These are phyloP conservation scores for Hyphopichia burtonii DNA, from an alignment of 1,139 yeast genomes.

Conservation along the genomic window DNA sequence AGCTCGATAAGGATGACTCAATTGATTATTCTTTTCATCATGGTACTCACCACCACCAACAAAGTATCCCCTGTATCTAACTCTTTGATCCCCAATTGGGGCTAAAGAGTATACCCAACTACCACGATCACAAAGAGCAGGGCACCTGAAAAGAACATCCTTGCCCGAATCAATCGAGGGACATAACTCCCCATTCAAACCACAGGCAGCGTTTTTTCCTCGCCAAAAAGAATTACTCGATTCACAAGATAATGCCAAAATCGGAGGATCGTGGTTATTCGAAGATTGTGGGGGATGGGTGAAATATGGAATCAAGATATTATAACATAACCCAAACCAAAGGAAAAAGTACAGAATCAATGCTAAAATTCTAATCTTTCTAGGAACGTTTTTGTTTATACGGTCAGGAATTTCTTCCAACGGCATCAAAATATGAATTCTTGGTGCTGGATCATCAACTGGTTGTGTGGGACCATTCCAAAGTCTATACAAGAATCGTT, in stretches of 20 bases:
- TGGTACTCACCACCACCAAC: conserved; percentile 67
- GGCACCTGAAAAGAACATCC: conserved; percentile 71
- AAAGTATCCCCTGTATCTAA: conserved; percentile 70
- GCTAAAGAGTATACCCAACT: conserved; percentile 77
- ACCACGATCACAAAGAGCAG: conserved; percentile 80
- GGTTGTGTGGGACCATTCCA: conserved; percentile 58
- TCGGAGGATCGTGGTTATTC: conserved; percentile 21
- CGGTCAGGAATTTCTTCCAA: conserved; percentile 47
- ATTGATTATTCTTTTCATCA: conserved; percentile 7
- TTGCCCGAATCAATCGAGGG: conserved; percentile 35
- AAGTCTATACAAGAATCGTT: conserved; percentile 7
- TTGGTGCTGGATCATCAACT: conserved; percentile 47
- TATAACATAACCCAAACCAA: conserved; percentile 33
- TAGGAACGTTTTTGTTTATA: conserved; percentile 29
- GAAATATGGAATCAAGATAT: conserved; percentile 38
- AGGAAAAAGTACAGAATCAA: conserved; percentile 36
- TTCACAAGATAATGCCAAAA: conserved; percentile 44
- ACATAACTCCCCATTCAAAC: conserved; percentile 65
- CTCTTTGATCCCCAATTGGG: conserved; percentile 66
- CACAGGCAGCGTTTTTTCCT: conserved; percentile 78
- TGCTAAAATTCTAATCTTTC: conserved; percentile 22
- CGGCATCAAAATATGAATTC: conserved; percentile 20
- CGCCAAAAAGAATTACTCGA: conserved; percentile 51
- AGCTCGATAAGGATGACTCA: conserved; percentile 71
- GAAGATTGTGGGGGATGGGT: conserved; percentile 30